These are phyloP conservation scores for Cymbopogon citratus DNA, from an alignment of 176 grass and related monocot genomes.

Conservation along the genomic window DNA sequence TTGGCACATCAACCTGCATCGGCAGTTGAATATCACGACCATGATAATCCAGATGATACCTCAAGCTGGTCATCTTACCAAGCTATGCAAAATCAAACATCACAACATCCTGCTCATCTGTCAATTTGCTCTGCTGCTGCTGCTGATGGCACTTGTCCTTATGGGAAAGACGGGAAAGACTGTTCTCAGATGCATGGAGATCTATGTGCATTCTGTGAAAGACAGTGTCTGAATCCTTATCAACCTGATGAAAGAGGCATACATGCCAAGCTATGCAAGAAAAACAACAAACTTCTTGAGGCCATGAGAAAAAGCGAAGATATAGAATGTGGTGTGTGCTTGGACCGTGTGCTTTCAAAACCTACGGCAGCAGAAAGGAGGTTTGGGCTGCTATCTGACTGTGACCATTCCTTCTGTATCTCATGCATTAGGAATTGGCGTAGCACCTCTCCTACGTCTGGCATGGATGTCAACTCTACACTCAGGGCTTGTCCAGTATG, in stretches of 20 bases:
- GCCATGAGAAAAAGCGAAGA: constrained; percentile 91
- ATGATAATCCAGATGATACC: constrained; percentile 13
- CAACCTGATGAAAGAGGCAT: constrained; percentile 79
- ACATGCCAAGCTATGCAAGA: constrained; percentile 75
- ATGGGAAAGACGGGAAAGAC: constrained; percentile 67
- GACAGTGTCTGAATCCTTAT: constrained; percentile 80
- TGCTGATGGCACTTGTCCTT: constrained; percentile 87
- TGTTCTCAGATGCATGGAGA: constrained; percentile 81
- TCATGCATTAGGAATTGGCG: constrained; percentile 97
- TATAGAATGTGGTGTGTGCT: constrained; percentile 93
- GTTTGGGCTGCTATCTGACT: constrained; percentile 93
- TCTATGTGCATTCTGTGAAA: constrained; percentile 63
- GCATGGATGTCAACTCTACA: constrained; percentile 90
- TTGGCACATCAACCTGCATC: constrained; percentile 11
- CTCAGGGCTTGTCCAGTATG: constrained; percentile 89
- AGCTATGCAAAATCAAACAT: constrained; percentile 18
- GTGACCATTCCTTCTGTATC: constrained; percentile 91
- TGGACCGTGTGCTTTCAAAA: constrained; percentile 91
- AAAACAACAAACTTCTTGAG: constrained; percentile 74
- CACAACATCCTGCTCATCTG: constrained; percentile 40
- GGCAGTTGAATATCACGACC: constrained; percentile 17
- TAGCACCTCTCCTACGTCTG: constrained; percentile 79
- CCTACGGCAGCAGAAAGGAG: constrained; percentile 82
- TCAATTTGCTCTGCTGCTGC: constrained; percentile 95
- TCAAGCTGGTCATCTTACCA: constrained; percentile 27